Percentiles rank a stretch among this genome's conserved stretches.
Evolutionary conservation across 768 basidiomycete species (phyloP).

Genomic region (Phylloporus scabripes): DNA sequence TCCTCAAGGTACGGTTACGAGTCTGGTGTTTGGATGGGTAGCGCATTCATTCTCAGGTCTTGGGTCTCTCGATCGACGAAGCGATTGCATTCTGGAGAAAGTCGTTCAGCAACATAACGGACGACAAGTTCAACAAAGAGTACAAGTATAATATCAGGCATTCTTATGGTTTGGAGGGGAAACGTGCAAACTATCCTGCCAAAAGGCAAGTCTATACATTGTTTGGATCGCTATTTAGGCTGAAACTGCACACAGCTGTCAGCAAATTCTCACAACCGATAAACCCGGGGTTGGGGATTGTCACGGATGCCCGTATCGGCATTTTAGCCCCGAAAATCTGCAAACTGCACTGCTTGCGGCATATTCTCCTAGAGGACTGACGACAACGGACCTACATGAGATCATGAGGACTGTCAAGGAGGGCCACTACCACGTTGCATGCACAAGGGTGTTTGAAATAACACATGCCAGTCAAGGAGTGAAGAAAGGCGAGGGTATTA

Average conservation of each 20-base stretch:
- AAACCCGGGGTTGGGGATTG: conserved; percentile 63
- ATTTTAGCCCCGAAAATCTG: conserved; percentile 80
- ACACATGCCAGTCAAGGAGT: conserved; percentile 71
- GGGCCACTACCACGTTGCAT: conserved; percentile 89
- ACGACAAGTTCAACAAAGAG: conserved; percentile 97
- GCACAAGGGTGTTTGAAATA: conserved; percentile 94
- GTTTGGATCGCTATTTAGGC: not conserved
- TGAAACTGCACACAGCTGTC: conserved; percentile 56
- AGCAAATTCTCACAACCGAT: conserved; percentile 70
- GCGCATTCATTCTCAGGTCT: conserved; percentile 47
- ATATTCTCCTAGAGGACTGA: conserved; percentile 61
- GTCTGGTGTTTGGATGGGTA: not conserved
- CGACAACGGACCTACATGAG: conserved; percentile 69
- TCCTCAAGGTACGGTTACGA: conserved; percentile 70
- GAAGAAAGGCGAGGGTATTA: conserved; percentile 85
- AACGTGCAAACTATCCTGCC: conserved; percentile 89
- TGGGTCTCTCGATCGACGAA: conserved; percentile 93
- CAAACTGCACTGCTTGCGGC: conserved; percentile 65
- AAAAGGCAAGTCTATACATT: conserved; percentile 54
- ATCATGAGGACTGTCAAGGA: conserved; percentile 74
- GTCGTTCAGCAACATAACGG: conserved; percentile 71
- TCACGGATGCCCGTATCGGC: conserved; percentile 92
- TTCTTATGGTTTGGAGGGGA: conserved; percentile 90
- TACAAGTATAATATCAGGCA: conserved; percentile 97
- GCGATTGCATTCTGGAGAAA: conserved; percentile 91